Base-by-base conservation (phyloP, 108 stramenopile species). In the Stephanodiscus minutulus region DNA sequence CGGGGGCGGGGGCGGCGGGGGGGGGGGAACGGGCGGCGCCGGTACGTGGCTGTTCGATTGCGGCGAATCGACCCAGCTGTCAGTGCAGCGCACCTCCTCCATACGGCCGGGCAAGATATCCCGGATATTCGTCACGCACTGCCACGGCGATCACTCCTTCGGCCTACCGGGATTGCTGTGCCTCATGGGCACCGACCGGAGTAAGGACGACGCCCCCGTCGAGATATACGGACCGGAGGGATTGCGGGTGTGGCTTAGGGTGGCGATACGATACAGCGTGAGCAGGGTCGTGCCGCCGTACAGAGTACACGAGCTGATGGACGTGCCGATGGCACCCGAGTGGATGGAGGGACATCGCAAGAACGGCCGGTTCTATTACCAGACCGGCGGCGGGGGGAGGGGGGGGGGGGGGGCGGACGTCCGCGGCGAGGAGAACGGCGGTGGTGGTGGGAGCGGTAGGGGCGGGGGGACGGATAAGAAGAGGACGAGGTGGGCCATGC, bases 181-280 rank as follows among this genome's bases (percentile, higher is more conserved):
- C 72, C 61, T 96, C 7, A 96, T 97, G 89, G 97, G 97, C 18
- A 91, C 88, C 61, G 91, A 96, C 72, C 79, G 89, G 15, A 88
- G 75, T 33, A 60, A 75, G 8, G 77, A 80, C 18, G 70, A 70
- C 21, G 82, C 59, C 63, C 91, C 84, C 28, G 60, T 98, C 21
- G 98, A 98, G 17, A 93, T 98, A 59, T 98, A 97, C 72, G 98
- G 98, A 2, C 98, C 98, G 17, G 90, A 96, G 73, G 94, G 94
- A 13, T 64, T 93, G 56, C 72, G 95, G 1, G 82, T 86, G 85
- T 93, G 90, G 91, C 75, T 95, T 44, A 86, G 97, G 11, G 87
- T 91, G 5, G 92, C 91, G n/a, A 84, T 98, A 55, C 91, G 91
- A 21, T 93, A 92, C 66, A 87, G 88, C 28, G 87, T 94, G 9